Conservation (phyloP, 2,329 filamentous ascomycete species). For the Curvularia verruculosa region DNA sequence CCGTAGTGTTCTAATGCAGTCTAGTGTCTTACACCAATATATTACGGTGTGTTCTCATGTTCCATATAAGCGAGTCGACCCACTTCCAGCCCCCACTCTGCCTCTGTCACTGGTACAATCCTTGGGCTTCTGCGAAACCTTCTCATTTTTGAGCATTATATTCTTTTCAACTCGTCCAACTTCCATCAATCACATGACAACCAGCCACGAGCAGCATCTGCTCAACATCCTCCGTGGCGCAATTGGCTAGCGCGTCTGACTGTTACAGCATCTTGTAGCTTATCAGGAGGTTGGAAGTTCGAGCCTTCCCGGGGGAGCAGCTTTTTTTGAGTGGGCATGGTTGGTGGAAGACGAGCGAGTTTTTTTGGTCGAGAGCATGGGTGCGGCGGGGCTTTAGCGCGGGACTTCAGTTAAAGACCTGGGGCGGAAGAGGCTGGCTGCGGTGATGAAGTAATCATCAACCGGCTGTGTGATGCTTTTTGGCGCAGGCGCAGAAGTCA, state of each 20-base stretch:
- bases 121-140: background rate
- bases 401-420: background rate
- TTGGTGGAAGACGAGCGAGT: background rate
- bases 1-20: background rate
- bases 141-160: background rate
- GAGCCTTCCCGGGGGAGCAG: slow-evolving; percentile 42
- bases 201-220: slow-evolving; percentile 20
- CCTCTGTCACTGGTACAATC: background rate
- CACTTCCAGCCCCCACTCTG: slow-evolving; percentile 6
- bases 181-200: slow-evolving; percentile 25
- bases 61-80: slow-evolving; percentile 17
- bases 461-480: background rate
- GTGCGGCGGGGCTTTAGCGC: slow-evolving; percentile 1
- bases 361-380: background rate
- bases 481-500: background rate
- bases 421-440: background rate
- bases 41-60: background rate
- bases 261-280: slow-evolving; percentile 52
- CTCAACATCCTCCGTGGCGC: slow-evolving; percentile 50
- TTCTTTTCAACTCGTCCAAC: background rate
- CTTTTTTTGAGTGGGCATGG: slow-evolving; percentile 13
- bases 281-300: slow-evolving; percentile 45
- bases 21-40: background rate
- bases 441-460: background rate
- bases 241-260: slow-evolving; percentile 67